These are phyloP conservation scores for Helminthosporium solani DNA, from an alignment of 2,329 filamentous ascomycete species.

Conservation along the genomic window DNA sequence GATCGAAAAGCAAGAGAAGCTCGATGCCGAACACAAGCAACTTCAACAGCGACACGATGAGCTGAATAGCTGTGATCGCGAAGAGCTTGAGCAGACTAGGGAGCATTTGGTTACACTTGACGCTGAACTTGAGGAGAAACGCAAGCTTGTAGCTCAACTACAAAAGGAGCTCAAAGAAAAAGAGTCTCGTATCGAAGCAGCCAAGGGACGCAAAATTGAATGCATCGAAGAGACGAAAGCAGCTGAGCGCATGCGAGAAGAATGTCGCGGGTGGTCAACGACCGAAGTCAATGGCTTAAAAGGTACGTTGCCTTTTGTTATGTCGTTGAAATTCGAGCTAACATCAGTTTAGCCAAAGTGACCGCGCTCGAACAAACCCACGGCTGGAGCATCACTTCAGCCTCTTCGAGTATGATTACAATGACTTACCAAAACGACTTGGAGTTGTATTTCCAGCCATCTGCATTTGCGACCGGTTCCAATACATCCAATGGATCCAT, in stretches of 20 bases:
- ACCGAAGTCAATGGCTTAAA: slow-evolving; percentile 79
- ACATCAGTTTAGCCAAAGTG: slow-evolving; percentile 59
- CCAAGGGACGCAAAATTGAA: slow-evolving; percentile 66
- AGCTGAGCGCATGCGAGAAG: slow-evolving; percentile 80
- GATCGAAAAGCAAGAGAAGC: slow-evolving; percentile 58
- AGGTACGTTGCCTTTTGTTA: slow-evolving; percentile 53
- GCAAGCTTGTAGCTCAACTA: slow-evolving; percentile 64
- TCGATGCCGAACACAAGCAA: slow-evolving; percentile 65
- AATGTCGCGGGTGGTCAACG: slow-evolving; percentile 85
- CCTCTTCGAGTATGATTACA: slow-evolving; percentile 62
- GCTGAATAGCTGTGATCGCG: slow-evolving; percentile 75
- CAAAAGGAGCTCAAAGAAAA: slow-evolving; percentile 67
- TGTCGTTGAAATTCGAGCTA: slow-evolving; percentile 25
- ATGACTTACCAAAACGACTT: slow-evolving; percentile 73
- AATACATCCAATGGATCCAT: slow-evolving; percentile 54
- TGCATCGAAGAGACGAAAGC: slow-evolving; percentile 74
- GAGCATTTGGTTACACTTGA: slow-evolving; percentile 65
- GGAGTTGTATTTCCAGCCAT: slow-evolving; percentile 69
- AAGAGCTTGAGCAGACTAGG: slow-evolving; percentile 74
- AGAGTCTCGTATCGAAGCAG: slow-evolving; percentile 62
- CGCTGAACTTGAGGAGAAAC: slow-evolving; percentile 69
- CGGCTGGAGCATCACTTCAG: slow-evolving; percentile 70
- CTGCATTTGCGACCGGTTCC: slow-evolving; percentile 55
- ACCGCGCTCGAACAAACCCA: slow-evolving; percentile 64
- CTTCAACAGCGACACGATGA: slow-evolving; percentile 73